Evolutionary conservation across 257 asterid species (phyloP).

Genomic region (Mitragyna speciosa): DNA sequence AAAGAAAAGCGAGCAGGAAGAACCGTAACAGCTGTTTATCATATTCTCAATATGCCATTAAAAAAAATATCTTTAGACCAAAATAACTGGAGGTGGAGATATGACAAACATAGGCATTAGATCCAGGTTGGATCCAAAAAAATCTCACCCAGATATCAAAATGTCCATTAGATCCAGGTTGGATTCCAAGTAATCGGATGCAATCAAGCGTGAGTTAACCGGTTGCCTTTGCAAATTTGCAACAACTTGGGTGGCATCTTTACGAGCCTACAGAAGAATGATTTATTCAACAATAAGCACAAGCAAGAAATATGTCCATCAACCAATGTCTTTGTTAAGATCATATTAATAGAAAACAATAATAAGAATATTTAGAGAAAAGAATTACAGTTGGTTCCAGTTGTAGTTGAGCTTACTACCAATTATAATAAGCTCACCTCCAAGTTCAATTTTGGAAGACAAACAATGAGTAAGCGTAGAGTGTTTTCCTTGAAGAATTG

Average conservation of each 20-base stretch:
- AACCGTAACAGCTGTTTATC: not conserved
- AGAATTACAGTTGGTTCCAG: not conserved
- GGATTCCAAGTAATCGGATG: conserved; percentile 76
- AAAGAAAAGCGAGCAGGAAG: not conserved
- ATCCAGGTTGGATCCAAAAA: not conserved
- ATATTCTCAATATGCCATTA: not conserved
- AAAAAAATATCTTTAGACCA: not conserved
- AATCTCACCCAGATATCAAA: conserved; percentile 67
- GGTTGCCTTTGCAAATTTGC: conserved; percentile 90
- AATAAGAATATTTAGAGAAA: not conserved
- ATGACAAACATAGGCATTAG: not conserved
- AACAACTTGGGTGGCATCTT: conserved; percentile 80
- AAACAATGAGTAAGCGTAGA: conserved; percentile 59
- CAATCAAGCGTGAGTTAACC: conserved; percentile 67
- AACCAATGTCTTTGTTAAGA: not conserved
- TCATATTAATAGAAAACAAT: not conserved
- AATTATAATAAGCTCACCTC: conserved; percentile 48
- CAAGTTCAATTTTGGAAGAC: conserved; percentile 71
- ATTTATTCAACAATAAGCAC: conserved; percentile 13
- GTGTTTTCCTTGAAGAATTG: conserved; percentile 68
- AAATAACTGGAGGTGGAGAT: not conserved
- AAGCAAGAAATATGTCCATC: not conserved
- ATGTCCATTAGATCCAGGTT: conserved; percentile 72
- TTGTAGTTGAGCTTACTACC: not conserved
- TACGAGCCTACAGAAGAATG: conserved; percentile 58